Evolutionary conservation across 495 filamentous ascomycete species (phyloP).

Genomic region (Thermochaetoides thermophila): DNA sequence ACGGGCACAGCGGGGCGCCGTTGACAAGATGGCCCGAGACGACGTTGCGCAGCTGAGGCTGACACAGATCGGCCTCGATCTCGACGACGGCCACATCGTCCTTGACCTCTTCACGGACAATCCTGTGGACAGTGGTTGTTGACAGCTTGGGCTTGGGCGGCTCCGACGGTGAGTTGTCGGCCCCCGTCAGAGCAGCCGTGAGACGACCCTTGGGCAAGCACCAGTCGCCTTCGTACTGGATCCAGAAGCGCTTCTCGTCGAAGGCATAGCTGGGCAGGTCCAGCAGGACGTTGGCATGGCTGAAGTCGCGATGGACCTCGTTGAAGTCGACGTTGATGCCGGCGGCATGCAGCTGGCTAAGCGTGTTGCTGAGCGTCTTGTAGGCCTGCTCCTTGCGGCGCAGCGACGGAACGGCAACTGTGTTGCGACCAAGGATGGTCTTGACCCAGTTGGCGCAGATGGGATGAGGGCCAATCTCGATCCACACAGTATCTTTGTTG

Average conservation of each 20-base stretch:
- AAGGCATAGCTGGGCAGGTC: conserved; percentile 61
- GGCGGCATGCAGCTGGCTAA: conserved; percentile 45
- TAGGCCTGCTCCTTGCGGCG: conserved; percentile 42
- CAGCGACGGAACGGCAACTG: conserved; percentile 42
- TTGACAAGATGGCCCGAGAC: conserved; percentile 65
- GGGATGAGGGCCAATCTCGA: conserved; percentile 59
- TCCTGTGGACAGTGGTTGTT: conserved; percentile 35
- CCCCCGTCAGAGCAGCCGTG: conserved; percentile 36
- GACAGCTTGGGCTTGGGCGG: conserved; percentile 30
- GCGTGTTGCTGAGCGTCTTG: conserved; percentile 44
- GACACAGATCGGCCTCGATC: conserved; percentile 51
- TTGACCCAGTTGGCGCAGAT: conserved; percentile 58
- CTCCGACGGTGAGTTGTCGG: conserved; percentile 23
- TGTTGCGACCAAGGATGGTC: conserved; percentile 42
- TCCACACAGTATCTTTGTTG: conserved; percentile 40
- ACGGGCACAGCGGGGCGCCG: conserved; percentile 36
- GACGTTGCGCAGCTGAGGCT: conserved; percentile 42
- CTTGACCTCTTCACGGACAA: conserved; percentile 42
- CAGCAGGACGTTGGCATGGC: conserved; percentile 42
- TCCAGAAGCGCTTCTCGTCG: conserved; percentile 74
- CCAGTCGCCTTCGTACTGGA: conserved; percentile 55
- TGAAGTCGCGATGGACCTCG: conserved; percentile 64
- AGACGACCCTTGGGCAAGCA: conserved; percentile 57
- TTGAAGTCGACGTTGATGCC: conserved; percentile 62
- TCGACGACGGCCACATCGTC: conserved; percentile 39